phyloP scores from a whole-genome alignment of 2,329 filamentous ascomycete species.

The Magnaporthiopsis incrustans region DNA sequence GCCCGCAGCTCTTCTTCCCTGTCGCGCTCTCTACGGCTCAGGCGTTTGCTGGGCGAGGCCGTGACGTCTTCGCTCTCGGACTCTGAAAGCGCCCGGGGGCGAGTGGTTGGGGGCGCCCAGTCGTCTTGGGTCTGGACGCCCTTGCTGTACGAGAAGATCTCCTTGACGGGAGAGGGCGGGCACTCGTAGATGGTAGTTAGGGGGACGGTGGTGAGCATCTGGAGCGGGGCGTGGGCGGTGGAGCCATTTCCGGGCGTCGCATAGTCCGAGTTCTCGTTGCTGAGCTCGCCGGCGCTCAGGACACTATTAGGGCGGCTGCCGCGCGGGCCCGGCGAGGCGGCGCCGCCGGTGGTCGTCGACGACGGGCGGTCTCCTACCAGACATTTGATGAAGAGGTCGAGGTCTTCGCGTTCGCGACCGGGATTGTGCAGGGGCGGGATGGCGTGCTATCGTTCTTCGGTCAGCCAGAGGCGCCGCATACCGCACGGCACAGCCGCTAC shows the following conservation, averaged over 20 bases:
- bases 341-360: slow-evolving; percentile 54
- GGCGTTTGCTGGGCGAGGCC: slow-evolving; percentile 59
- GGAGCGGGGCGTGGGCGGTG: slow-evolving; percentile 35
- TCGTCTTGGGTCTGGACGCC: slow-evolving; percentile 84
- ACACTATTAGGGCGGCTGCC: slow-evolving; percentile 82
- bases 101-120: slow-evolving; percentile 50
- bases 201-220: slow-evolving; percentile 66
- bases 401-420: slow-evolving; percentile 52
- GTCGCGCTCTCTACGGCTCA: slow-evolving; percentile 72
- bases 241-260: slow-evolving; percentile 35
- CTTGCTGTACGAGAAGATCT: slow-evolving; percentile 95
- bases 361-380: slow-evolving; percentile 70
- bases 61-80: slow-evolving; percentile 57
- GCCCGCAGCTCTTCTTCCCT: slow-evolving; percentile 84
- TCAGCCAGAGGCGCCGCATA: not conserved
- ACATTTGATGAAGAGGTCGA: slow-evolving; percentile 79
- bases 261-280: slow-evolving; percentile 62
- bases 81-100: slow-evolving; percentile 46
- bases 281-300: slow-evolving; percentile 72
- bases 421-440: not conserved
- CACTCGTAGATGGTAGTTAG: slow-evolving; percentile 75
- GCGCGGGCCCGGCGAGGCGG: slow-evolving; percentile 57
- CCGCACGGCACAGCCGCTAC: not conserved
- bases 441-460: not conserved
- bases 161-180: slow-evolving; percentile 65